Evolutionary conservation across 108 stramenopile species (phyloP).

Genomic region (Cyclotella kingstonii): DNA sequence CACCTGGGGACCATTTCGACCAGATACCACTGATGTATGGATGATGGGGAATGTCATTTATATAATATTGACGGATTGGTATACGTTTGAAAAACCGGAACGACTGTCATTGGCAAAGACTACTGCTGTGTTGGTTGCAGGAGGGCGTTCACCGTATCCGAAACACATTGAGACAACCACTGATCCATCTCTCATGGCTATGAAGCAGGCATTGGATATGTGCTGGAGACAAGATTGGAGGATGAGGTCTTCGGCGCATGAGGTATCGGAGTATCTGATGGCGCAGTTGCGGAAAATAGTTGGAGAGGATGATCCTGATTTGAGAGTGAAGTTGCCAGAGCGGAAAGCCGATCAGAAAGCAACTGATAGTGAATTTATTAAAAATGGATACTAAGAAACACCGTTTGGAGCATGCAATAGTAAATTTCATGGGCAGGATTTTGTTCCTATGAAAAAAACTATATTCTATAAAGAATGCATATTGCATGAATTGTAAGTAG

Average conservation of each 20-base stretch:
- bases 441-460: too few relatives aligned
- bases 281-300: conserved; percentile 23
- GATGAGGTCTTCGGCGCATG: conserved; percentile 28
- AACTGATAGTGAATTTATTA: conserved; percentile 29
- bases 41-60: conserved; percentile 49
- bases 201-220: conserved; percentile 46
- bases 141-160: conserved; percentile 30
- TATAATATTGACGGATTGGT: conserved; percentile 38
- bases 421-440: too few relatives aligned
- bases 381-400: too few relatives aligned
- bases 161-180: conserved; percentile 25
- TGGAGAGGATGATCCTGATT: conserved; percentile 34
- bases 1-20: conserved; percentile 9
- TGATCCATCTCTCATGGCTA: conserved; percentile 41
- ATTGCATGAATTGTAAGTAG: too few relatives aligned
- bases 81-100: conserved; percentile 39
- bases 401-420: too few relatives aligned
- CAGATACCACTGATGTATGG: conserved; percentile 45
- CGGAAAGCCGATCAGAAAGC: conserved; percentile 23
- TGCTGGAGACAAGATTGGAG: conserved; percentile 44
- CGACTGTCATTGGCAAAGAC: conserved; percentile 3
- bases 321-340: conserved; percentile 38
- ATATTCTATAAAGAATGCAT: too few relatives aligned
- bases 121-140: conserved; percentile 17
- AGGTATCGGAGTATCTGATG: conserved; percentile 33